Conservation (phyloP, 2,329 filamentous ascomycete genomes). For the Hypomyces rosellus region DNA sequence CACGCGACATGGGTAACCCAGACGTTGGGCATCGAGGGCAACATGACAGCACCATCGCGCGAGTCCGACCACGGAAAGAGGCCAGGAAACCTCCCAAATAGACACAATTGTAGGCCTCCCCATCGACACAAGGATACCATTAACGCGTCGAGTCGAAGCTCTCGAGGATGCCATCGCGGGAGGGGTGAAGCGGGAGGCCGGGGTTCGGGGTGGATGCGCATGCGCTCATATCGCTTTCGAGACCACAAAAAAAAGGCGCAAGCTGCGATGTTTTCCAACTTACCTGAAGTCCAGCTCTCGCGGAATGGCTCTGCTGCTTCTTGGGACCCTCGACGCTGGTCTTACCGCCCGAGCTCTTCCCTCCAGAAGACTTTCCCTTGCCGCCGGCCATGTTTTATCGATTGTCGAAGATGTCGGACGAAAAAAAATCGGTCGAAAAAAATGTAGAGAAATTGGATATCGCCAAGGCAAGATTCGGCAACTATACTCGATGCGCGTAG, state of each 20-base stretch:
- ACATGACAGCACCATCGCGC: slow-evolving; percentile 9
- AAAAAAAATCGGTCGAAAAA: background rate
- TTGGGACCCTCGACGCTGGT: slow-evolving; percentile 58
- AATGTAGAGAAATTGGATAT: slow-evolving; percentile 1
- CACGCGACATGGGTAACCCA: slow-evolving; percentile 6
- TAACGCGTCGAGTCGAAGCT: slow-evolving; percentile 5
- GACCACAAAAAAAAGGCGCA: slow-evolving; percentile 3
- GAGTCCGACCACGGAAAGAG: background rate
- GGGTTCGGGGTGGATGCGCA: slow-evolving; percentile 10
- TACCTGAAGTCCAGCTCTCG: slow-evolving; percentile 93
- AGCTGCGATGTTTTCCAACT: slow-evolving; percentile 30
- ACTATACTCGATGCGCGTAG: slow-evolving; percentile 6
- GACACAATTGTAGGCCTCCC: background rate
- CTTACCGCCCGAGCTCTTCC: slow-evolving; percentile 82
- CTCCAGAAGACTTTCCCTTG: slow-evolving; percentile 89
- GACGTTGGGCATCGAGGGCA: slow-evolving; percentile 1
- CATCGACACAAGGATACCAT: background rate
- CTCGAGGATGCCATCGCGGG: slow-evolving; percentile 9
- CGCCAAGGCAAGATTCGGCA: slow-evolving; percentile 2
- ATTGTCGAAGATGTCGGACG: slow-evolving; percentile 3
- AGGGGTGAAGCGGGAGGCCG: slow-evolving; percentile 10
- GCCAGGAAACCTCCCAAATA: background rate
- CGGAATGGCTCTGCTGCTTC: slow-evolving; percentile 93
- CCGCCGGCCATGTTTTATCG: slow-evolving; percentile 62
- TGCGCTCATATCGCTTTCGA: slow-evolving; percentile 13